phyloP scores from a whole-genome alignment of 2,329 filamentous ascomycete genomes.

The Diaporthe sp. region DNA sequence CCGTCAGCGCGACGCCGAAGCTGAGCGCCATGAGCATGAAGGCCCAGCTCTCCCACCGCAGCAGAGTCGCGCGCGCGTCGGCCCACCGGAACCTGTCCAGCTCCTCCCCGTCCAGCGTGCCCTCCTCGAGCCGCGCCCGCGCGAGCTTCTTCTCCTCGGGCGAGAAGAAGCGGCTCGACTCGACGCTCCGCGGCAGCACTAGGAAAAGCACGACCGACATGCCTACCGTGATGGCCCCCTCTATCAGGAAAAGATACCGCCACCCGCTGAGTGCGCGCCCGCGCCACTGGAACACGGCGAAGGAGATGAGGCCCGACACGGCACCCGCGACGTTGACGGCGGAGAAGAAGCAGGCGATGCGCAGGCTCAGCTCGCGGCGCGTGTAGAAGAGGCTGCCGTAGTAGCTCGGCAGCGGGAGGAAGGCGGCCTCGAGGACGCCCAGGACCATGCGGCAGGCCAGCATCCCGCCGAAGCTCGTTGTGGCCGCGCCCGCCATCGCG shows the following conservation, averaged over 20 bases:
- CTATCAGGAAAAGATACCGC: conserved; percentile 49
- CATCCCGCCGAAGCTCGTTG: conserved; percentile 44
- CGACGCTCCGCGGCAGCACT: conserved; percentile 44
- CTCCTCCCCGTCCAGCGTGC: conserved; percentile 41
- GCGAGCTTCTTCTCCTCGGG: conserved; percentile 46
- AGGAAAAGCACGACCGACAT: conserved; percentile 43
- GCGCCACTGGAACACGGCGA: conserved; percentile 46
- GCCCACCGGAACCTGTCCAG: conserved; percentile 42
- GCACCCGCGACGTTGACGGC: conserved; percentile 47
- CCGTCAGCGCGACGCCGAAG: conserved; percentile 47
- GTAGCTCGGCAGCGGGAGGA: conserved; percentile 46
- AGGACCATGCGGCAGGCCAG: conserved; percentile 45
- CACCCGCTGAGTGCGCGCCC: conserved; percentile 42
- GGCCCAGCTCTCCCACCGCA: conserved; percentile 45
- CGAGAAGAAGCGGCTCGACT: conserved; percentile 45
- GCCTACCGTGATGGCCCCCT: conserved; percentile 45
- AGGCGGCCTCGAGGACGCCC: conserved; percentile 47
- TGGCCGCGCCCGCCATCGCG: conserved; percentile 44
- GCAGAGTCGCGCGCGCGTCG: conserved; percentile 44
- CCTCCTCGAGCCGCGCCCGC: conserved; percentile 45
- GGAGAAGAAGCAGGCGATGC: conserved; percentile 41
- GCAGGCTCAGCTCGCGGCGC: conserved; percentile 41
- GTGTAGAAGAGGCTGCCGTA: conserved; percentile 48
- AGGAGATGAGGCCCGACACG: conserved; percentile 46
- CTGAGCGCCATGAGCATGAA: conserved; percentile 45